Percentiles rank a stretch among this genome's conserved stretches.
Evolutionary conservation across 257 asterid species (phyloP).

Genomic region (Solanum chiquidenum): DNA sequence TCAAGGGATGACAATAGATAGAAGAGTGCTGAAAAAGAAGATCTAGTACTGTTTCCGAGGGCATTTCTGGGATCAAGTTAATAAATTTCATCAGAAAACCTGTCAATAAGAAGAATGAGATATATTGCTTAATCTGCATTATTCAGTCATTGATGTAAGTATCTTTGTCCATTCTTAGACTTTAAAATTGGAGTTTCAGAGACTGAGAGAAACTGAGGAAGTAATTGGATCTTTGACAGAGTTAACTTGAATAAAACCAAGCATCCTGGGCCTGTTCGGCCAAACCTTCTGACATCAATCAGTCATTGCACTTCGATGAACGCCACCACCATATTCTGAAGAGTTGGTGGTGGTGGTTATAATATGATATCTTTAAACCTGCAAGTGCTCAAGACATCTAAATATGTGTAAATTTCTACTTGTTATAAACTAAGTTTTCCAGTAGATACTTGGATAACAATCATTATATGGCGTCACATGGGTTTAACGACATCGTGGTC

Average conservation of each 20-base stretch:
- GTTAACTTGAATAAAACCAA: neutral
- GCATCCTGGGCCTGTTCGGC: neutral
- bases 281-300: neutral
- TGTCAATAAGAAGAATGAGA: neutral
- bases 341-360: neutral
- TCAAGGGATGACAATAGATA: neutral
- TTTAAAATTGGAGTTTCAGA: neutral
- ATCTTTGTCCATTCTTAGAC: neutral
- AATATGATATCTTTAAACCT: neutral
- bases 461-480: neutral
- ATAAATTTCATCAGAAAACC: neutral
- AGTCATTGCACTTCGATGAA: neutral
- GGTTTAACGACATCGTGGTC: neutral
- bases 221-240: neutral
- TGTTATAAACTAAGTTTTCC: neutral
- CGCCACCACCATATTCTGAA: neutral
- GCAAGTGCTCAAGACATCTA: neutral
- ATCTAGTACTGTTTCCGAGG: neutral
- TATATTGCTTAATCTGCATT: neutral
- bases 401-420: neutral
- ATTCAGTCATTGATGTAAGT: neutral
- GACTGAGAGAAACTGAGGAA: neutral
- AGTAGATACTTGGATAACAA: neutral
- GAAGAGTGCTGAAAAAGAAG: neutral
- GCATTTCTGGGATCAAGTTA: neutral